phyloP scores from a whole-genome alignment of 2,329 filamentous ascomycete species.

The Hirsutella rhossiliensis region DNA sequence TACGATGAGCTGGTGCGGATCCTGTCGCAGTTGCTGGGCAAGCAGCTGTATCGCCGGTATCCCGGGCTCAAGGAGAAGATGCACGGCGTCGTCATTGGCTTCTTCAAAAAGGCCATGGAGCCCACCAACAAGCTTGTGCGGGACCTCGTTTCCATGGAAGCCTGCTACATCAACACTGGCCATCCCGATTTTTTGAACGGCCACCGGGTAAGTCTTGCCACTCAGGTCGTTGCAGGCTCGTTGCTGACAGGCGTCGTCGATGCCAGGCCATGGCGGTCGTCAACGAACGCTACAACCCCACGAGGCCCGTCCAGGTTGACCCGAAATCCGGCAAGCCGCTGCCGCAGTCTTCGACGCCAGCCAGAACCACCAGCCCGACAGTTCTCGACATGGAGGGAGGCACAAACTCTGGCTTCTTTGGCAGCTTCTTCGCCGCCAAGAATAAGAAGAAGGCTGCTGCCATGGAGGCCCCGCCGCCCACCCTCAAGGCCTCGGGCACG shows the following conservation, averaged over 20 bases:
- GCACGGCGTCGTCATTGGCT: slow-evolving; percentile 78
- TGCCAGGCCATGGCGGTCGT: slow-evolving; percentile 86
- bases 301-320: slow-evolving; percentile 87
- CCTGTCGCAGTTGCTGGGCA: slow-evolving; percentile 76
- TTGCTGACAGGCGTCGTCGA: not conserved
- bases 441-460: slow-evolving; percentile 99
- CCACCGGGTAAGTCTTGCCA: slow-evolving; percentile 51
- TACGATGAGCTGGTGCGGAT: slow-evolving; percentile 97
- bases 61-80: slow-evolving; percentile 95
- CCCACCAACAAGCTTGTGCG: slow-evolving; percentile 94
- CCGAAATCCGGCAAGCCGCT: slow-evolving; percentile 97
- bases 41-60: slow-evolving; percentile 84
- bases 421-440: slow-evolving; percentile 96
- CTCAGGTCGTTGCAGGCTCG: not conserved
- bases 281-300: slow-evolving; percentile 74
- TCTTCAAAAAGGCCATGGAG: slow-evolving; percentile 98
- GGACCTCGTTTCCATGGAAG: slow-evolving; percentile 89
- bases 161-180: slow-evolving; percentile 96
- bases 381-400: slow-evolving; percentile 37
- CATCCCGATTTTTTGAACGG: slow-evolving; percentile 97
- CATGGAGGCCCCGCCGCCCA: slow-evolving; percentile 91
- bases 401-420: slow-evolving; percentile 76
- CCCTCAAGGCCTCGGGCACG: slow-evolving; percentile 85
- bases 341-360: slow-evolving; percentile 51
- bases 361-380: slow-evolving; percentile 64